Base-by-base conservation (phyloP, 306 rosid genomes). In the Inga oerstediana region DNA sequence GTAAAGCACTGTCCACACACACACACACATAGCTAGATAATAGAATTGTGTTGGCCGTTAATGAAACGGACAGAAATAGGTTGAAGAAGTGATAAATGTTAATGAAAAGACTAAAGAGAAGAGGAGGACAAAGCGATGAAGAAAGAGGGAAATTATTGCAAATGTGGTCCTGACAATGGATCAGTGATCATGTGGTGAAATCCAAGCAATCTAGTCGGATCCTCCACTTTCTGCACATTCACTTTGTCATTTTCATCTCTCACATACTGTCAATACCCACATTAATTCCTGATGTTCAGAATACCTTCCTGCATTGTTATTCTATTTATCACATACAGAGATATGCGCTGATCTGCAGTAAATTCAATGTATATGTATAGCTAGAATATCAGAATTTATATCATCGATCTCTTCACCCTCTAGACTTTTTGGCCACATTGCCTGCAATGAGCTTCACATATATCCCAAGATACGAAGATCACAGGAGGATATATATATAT, bases 121-220 rank as follows among this genome's bases (percentile, higher is more conserved):
- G 0, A 8, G 20, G 41, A 20, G 24, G 32, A 59, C 12, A 17
- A 5, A 5, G 45, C 8, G 16, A 10, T 35, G 12, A 37, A 2
- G 43, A 35, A 6, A 67, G 72, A 17, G 72, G 9, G 46, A 8
- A 35, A 15, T 67, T 6, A 52, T 16, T 65, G 59, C 69, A 65
- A 37, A 12, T 48, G 83, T 82, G 89, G 91, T 86, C 83, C 82
- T 77, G 45, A 27, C 37, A 79, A 56, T 27, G 54, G 70, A 80
- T 41, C 72, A 70, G 84, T 79, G 75, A 80, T 84, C 76, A 68
- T 89, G 91, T 54, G 93, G 89, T 91, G 93, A 91, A 89, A 85
- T 80, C 91, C 89, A 91, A 82, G 93, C 91, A 91, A 91, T 89
- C 90, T 73, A 81, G 52, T 44, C 75, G 91, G 91, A 89, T 65